Conservation (phyloP, 2,329 filamentous ascomycete genomes). For the Ilyonectria destructans region DNA sequence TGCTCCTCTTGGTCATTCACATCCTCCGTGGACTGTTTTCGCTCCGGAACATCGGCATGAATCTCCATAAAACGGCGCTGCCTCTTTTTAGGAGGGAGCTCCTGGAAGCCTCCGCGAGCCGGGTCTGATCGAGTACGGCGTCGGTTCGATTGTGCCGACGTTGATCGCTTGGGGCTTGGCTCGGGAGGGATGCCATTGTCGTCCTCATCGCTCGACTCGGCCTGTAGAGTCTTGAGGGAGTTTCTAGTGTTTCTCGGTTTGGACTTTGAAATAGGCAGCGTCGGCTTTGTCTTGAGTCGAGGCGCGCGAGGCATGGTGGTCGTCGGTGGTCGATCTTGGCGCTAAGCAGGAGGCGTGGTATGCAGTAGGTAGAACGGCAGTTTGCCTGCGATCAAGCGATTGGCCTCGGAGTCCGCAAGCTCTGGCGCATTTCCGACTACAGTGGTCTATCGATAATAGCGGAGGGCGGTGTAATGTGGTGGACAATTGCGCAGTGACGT, state of each 20-base stretch:
- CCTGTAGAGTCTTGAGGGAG: conserved; percentile 12
- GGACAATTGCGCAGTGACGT: background rate
- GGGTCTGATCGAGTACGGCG: conserved; percentile 36
- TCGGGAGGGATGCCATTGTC: conserved; percentile 4
- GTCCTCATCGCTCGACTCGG: conserved; percentile 25
- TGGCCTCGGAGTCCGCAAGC: background rate
- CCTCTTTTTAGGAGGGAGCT: conserved; percentile 32
- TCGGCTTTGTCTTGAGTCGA: conserved; percentile 3
- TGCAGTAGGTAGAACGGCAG: background rate
- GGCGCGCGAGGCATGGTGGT: conserved; percentile 20
- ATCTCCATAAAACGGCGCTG: conserved; percentile 9
- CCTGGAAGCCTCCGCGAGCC: background rate
- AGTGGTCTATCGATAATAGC: background rate
- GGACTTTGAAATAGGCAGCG: conserved; percentile 17
- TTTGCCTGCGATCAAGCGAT: background rate
- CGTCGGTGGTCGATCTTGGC: background rate
- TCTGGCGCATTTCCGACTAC: background rate
- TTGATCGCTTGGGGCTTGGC: conserved; percentile 11
- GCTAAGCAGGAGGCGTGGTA: conserved; percentile 1
- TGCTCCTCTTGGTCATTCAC: conserved; percentile 5
- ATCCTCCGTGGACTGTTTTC: conserved; percentile 1
- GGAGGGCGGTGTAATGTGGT: background rate
- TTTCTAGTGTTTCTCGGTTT: conserved; percentile 19
- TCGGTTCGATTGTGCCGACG: background rate
- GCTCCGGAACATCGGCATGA: background rate